These are phyloP conservation scores for Vigna nakashimae DNA, from an alignment of 306 rosid species.

Conservation along the genomic window DNA sequence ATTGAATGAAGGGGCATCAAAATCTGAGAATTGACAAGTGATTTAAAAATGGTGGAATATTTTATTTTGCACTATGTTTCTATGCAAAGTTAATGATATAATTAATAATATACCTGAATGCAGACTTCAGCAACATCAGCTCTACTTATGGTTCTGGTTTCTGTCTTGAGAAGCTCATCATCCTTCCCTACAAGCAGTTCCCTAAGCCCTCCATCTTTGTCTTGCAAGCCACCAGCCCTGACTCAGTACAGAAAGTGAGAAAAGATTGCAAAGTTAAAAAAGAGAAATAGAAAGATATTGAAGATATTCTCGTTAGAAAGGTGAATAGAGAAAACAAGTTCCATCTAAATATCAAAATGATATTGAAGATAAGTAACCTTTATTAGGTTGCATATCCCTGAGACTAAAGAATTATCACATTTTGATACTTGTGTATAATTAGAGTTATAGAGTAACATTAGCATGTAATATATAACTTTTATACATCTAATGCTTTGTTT, in stretches of 20 bases:
- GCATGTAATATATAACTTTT: too few species aligned
- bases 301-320: neutral
- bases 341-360: neutral
- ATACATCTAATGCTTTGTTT: too few species aligned
- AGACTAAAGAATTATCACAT: neutral
- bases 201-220: slow-evolving; percentile 75
- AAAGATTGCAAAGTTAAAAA: neutral
- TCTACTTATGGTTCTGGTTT: slow-evolving; percentile 76
- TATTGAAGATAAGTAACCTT: neutral
- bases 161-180: slow-evolving; percentile 84
- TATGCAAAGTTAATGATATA: neutral
- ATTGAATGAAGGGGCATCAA: neutral
- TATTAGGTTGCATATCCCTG: neutral
- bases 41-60: neutral
- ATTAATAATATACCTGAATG: slow-evolving; percentile 65
- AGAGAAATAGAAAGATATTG: neutral
- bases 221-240: slow-evolving; percentile 96
- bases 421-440: neutral
- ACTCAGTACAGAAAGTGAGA: slow-evolving; percentile 11
- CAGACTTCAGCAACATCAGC: slow-evolving; percentile 89
- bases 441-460: neutral
- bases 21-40: neutral
- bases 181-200: slow-evolving; percentile 82
- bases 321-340: slow-evolving; percentile 6
- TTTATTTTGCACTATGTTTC: neutral